phyloP scores from a whole-genome alignment of 1,284 basidiomycete species.

The Marasmius oreades region DNA sequence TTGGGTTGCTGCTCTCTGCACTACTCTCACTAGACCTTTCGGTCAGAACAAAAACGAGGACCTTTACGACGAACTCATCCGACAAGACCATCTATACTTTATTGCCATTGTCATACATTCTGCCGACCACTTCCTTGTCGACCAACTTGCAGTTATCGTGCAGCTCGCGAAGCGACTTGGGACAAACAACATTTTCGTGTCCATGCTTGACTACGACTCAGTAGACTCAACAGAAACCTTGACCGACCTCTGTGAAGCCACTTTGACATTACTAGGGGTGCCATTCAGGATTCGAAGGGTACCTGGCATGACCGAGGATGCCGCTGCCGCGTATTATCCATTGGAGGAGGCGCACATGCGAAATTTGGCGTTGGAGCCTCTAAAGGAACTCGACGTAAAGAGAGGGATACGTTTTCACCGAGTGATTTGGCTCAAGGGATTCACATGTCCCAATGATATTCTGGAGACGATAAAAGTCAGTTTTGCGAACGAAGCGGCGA shows the following conservation, averaged over 20 bases:
- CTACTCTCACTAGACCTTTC: constrained; percentile 86
- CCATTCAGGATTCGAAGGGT: constrained; percentile 88
- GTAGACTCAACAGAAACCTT: constrained; percentile 91
- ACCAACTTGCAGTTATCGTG: constrained; percentile 93
- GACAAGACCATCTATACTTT: constrained; percentile 84
- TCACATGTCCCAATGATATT: constrained; percentile 95
- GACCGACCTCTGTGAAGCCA: constrained; percentile 88
- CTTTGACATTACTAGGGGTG: constrained; percentile 85
- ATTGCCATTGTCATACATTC: constrained; percentile 93
- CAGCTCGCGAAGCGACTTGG: constrained; percentile 89
- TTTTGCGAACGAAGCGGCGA: constrained; percentile 84
- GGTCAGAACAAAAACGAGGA: constrained; percentile 83
- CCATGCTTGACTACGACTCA: constrained; percentile 93
- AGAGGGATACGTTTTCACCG: constrained; percentile 81
- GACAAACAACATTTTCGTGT: constrained; percentile 86
- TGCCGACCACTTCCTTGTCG: constrained; percentile 95
- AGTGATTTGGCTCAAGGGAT: constrained; percentile 95
- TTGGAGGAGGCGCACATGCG: constrained; percentile 90
- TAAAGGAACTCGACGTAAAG: constrained; percentile 77
- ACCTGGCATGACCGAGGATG: constrained; percentile 84
- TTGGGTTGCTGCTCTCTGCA: constrained; percentile 98
- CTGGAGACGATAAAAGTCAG: constrained; percentile 90
- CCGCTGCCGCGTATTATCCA: constrained; percentile 86
- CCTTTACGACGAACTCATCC: constrained; percentile 83
- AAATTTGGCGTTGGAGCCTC: constrained; percentile 86